Conservation (phyloP, 352 stramenopile genomes). For the Globisporangium lucens region DNA sequence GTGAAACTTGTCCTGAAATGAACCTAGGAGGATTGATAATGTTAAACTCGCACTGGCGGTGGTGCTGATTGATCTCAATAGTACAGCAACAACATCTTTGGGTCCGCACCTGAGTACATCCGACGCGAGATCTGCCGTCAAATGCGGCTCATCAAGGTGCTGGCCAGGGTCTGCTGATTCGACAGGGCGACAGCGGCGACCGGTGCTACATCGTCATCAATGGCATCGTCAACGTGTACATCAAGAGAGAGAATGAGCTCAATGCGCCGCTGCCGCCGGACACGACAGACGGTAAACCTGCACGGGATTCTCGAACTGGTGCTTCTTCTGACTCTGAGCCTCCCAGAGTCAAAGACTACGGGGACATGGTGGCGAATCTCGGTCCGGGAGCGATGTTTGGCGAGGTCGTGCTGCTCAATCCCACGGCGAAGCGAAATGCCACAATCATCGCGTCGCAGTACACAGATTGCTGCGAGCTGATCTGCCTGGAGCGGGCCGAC, state of each 20-base stretch:
- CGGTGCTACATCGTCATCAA: constrained; percentile 81
- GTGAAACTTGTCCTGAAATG: neutral
- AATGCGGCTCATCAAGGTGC: constrained; percentile 63
- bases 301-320: constrained; percentile 4
- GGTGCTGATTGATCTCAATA: constrained; percentile 5
- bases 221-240: constrained; percentile 67
- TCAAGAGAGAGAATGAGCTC: constrained; percentile 51
- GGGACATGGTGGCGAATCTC: constrained; percentile 57
- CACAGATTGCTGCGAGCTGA: constrained; percentile 57
- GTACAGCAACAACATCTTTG: constrained; percentile 84
- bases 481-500: constrained; percentile 67
- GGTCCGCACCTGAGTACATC: constrained; percentile 69
- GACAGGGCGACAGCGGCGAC: constrained; percentile 67
- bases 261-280: constrained; percentile 7
- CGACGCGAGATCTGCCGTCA: constrained; percentile 73
- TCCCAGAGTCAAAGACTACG: constrained; percentile 33
- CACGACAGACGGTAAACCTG: neutral
- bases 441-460: constrained; percentile 70
- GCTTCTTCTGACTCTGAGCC: too few relatives aligned
- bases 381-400: constrained; percentile 73
- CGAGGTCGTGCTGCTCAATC: constrained; percentile 71
- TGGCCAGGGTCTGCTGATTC: constrained; percentile 55
- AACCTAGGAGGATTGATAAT: neutral
- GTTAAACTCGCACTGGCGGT: neutral
- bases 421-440: constrained; percentile 57